Evolutionary conservation across 352 stramenopile species (phyloP).

Genomic region (Phytophthora crassamura): DNA sequence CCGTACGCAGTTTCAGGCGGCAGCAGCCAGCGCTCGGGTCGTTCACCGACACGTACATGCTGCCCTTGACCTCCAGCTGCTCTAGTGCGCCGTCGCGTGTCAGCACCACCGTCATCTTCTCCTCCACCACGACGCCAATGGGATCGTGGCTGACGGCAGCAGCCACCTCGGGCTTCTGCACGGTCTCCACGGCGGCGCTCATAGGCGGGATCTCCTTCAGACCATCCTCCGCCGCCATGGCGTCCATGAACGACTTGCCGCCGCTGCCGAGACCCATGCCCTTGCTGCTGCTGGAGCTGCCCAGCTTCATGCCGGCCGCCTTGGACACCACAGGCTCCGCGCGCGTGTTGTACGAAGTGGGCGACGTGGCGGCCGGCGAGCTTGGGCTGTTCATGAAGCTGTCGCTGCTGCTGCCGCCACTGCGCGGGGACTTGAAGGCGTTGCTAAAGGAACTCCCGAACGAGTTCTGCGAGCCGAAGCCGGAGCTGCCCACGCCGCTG

Average conservation of each 20-base stretch:
- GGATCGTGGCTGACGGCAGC: conserved; percentile 80
- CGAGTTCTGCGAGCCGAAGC: conserved; percentile 77
- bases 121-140: conserved; percentile 83
- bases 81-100: conserved; percentile 84
- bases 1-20: conserved; percentile 77
- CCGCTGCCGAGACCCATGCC: conserved; percentile 69
- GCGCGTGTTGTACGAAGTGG: conserved; percentile 67
- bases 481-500: conserved; percentile 64
- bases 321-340: conserved; percentile 60
- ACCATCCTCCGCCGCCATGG: conserved; percentile 86
- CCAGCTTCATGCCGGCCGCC: conserved; percentile 74
- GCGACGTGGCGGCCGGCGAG: conserved; percentile 60
- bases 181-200: conserved; percentile 67
- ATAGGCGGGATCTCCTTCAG: conserved; percentile 89
- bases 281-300: conserved; percentile 42
- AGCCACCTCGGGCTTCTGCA: conserved; percentile 65
- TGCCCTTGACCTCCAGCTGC: conserved; percentile 89
- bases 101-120: conserved; percentile 88
- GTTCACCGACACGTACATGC: conserved; percentile 86
- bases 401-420: conserved; percentile 40
- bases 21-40: conserved; percentile 72
- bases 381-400: conserved; percentile 51
- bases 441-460: conserved; percentile 75
- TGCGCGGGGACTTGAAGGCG: conserved; percentile 74
- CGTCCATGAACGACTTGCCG: conserved; percentile 87